These are phyloP conservation scores for Trichoderma sp. DNA, from an alignment of 2,329 filamentous ascomycete genomes.

Conservation along the genomic window DNA sequence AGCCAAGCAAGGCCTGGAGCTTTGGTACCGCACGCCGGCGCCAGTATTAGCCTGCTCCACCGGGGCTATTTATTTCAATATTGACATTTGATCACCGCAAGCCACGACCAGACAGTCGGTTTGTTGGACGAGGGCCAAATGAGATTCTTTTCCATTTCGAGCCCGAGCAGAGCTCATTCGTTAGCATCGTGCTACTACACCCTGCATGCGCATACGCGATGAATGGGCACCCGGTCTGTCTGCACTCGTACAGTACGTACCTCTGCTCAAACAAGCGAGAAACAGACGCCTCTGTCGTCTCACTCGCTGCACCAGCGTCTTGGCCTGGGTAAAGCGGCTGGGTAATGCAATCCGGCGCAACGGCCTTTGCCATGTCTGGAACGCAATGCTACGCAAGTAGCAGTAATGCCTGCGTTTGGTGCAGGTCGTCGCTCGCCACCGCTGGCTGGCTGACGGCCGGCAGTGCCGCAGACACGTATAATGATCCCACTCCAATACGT, in stretches of 20 bases:
- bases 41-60: not conserved
- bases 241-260: not conserved
- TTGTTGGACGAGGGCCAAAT: not conserved
- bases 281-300: conserved; percentile 2
- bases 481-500: not conserved
- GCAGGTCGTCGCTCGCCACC: conserved; percentile 5
- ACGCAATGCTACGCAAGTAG: conserved; percentile 10
- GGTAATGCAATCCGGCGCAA: not conserved
- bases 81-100: not conserved
- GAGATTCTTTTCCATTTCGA: not conserved
- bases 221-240: not conserved
- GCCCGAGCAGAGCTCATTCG: not conserved
- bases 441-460: conserved; percentile 15
- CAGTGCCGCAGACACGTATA: conserved; percentile 8
- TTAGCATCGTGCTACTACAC: not conserved
- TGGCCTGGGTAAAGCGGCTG: conserved; percentile 11
- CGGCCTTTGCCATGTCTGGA: conserved; percentile 12
- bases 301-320: conserved; percentile 3
- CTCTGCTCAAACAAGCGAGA: conserved; percentile 3
- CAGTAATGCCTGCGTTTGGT: not conserved
- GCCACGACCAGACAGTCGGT: not conserved
- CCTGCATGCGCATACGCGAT: not conserved
- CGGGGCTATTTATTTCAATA: not conserved
- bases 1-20: not conserved
- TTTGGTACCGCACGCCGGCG: not conserved